Base-by-base conservation (phyloP, 257 asterid genomes). In the Solanum rostratum region DNA sequence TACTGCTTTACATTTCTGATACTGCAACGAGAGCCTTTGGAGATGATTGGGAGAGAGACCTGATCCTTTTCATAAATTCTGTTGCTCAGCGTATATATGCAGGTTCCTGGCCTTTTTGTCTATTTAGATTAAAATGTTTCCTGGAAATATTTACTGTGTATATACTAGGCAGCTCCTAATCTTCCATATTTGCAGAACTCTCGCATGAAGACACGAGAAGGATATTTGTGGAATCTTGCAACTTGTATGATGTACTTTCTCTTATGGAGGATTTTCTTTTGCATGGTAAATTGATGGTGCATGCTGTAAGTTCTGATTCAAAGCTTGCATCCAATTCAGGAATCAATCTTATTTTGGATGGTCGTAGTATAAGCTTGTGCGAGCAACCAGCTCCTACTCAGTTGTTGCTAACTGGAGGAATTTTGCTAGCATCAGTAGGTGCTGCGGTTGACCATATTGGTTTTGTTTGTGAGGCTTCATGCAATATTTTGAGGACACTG, bases 401-500 rank as follows among this genome's bases (percentile, higher is more conserved):
- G 69, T 91, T 89, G 82, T 87, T 92, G 88, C 86, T 92, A 73
- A 94, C 91, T 49, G 97, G 94, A 33, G 97, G 89, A 10, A 87
- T 91, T 85, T 74, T 97, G 37, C 88, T 97, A 71, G 98, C 98
- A 59, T 92, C 94, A 49, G 60, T 97, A 66, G 95, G 98, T 90
- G 85, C 86, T 6, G 93, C 95, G n/a, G 76, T 92, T 84, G 93
- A 90, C 88, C 91, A 91, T 60, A 83, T 94, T 86, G 96, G 95
- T 85, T 91, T 92, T 85, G 79, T 95, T 87, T 93, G 98, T 88
- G 99, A 94, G 91, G 88, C 89, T 54, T 95, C 99, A 39, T 90
- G 89, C 92, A 90, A 89, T 89, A 89, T 95, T 83, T 76, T 97
- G 73, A 85, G 89, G 81, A 84, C 80, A 86, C 90, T 73, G 87